Evolutionary conservation across 2,329 filamentous ascomycete species (phyloP).

Genomic region (Diaporthe citrichinensis): DNA sequence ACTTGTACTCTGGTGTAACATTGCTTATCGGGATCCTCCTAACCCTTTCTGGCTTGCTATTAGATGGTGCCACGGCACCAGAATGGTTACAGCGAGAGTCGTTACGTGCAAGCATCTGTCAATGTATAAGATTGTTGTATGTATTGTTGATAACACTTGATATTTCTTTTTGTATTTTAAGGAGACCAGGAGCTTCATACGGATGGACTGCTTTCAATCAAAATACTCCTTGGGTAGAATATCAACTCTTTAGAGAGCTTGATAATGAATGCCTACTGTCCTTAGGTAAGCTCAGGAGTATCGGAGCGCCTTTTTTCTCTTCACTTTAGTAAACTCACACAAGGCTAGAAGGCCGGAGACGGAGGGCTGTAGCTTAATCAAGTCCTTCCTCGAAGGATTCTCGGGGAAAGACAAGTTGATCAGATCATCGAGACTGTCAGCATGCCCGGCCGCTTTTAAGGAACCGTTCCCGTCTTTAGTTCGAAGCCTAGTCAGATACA

Average conservation of each 20-base stretch:
- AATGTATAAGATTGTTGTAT: background rate
- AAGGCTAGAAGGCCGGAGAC: background rate
- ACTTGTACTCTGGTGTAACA: background rate
- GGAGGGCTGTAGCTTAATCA: background rate
- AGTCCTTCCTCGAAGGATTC: background rate
- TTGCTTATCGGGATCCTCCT: constrained; percentile 3
- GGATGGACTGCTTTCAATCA: background rate
- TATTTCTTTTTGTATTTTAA: no score
- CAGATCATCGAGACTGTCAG: background rate
- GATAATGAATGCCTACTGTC: background rate
- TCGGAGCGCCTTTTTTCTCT: background rate
- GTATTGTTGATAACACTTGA: background rate
- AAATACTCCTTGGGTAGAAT: background rate
- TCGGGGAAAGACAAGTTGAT: background rate
- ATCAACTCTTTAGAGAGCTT: background rate
- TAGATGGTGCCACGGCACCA: background rate
- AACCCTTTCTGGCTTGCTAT: background rate
- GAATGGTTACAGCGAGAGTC: background rate
- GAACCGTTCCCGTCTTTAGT: background rate
- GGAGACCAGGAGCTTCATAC: background rate
- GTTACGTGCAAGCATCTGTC: background rate
- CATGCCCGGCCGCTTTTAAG: background rate
- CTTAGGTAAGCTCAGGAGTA: no score
- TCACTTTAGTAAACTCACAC: no score
- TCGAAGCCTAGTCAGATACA: background rate